Base-by-base conservation (phyloP, 2,329 filamentous ascomycete genomes). In the Sclerotinia subarctica region DNA sequence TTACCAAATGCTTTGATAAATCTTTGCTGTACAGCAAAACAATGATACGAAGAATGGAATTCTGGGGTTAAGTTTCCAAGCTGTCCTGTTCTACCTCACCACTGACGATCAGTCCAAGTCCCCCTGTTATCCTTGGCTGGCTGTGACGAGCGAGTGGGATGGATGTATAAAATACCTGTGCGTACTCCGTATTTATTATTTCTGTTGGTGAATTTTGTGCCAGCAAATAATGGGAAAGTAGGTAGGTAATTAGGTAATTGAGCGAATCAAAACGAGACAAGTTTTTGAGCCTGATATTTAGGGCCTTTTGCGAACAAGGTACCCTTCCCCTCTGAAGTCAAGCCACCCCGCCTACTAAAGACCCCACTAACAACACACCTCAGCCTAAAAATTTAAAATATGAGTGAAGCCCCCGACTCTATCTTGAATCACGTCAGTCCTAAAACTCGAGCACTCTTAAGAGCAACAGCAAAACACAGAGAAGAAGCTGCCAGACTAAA, bases 401-500 rank as follows among this genome's bases (percentile, higher is more conserved):
- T 73, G 72, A 72, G 51, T 64, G 68, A 71, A 60, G 63, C 74
- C 70, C 58, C 58, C 11, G 70, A 72, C 67, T 81, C 80, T 71
- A 81, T 82, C 72, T 82, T 79, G 76, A 77, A 81, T 72, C 78
- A 79, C 73, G 77, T 84, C 73, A 80, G 78, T 71, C 77, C 79
- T 56, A 85, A 82, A 78, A 81, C 84, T 77, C 78, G 80, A 78
- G 78, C 71, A 58, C 75, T 77, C 69, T 76, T 84, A 70, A 79
- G 78, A 73, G 72, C 71, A 70, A 75, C 75, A 72, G 72, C 73
- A 72, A 73, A 69, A 29, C 76, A 78, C 71, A 69, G 74, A 77
- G 71, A 75, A 74, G 73, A 77, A 74, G 47, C 69, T 71, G 72
- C 68, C 62, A 72, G 66, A 74, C 74, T 73, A 69, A 78, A 77